Percentiles rank a stretch among this genome's conserved stretches.
phyloP scores from a whole-genome alignment of 257 asterid species.

The Leonotis leonurus region DNA sequence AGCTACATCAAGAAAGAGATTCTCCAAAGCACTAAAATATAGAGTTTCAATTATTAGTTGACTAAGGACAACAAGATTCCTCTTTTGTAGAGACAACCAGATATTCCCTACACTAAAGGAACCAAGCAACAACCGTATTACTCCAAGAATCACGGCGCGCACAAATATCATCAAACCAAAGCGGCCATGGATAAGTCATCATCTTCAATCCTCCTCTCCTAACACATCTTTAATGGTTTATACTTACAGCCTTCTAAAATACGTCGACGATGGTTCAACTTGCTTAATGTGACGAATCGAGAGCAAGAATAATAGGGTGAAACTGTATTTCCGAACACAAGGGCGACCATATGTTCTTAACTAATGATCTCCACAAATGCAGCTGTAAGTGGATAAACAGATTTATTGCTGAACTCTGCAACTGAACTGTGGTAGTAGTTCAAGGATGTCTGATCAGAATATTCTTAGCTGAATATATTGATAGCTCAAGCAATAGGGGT shows the following conservation, averaged over 20 bases:
- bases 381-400: too few species aligned
- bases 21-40: conserved; percentile 46
- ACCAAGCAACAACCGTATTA: conserved; percentile 5
- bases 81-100: conserved; percentile 31
- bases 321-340: neutral
- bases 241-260: neutral
- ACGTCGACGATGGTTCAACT: neutral
- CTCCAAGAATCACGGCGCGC: conserved; percentile 17
- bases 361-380: too few species aligned
- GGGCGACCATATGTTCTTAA: neutral
- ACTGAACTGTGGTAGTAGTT: too few species aligned
- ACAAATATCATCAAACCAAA: conserved; percentile 18
- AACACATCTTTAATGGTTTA: neutral
- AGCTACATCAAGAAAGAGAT: conserved; percentile 46
- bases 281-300: neutral
- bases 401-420: too few species aligned
- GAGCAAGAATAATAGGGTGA: neutral
- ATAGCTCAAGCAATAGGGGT: neutral
- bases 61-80: conserved; percentile 45
- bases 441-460: neutral
- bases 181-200: conserved; percentile 4
- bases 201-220: neutral
- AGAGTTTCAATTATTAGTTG: conserved; percentile 44
- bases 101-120: conserved; percentile 27
- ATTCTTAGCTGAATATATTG: neutral